Conservation (phyloP, 805 yeast genomes). For the Metschnikowia cubensis region DNA sequence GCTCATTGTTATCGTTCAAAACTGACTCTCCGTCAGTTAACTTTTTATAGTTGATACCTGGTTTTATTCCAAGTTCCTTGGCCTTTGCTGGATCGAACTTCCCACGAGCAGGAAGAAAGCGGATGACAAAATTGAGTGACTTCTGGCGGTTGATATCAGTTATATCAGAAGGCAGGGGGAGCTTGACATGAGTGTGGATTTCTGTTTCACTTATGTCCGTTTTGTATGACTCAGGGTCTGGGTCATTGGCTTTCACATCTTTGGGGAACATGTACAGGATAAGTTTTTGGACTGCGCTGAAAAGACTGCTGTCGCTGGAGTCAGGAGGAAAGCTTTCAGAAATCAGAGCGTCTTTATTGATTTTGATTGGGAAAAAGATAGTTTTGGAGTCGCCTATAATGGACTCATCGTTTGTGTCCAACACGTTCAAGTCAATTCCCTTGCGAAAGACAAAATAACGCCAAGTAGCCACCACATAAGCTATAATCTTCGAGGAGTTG, state of each 20-base stretch:
- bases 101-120: slow-evolving; percentile 68
- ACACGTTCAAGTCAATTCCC: slow-evolving; percentile 50
- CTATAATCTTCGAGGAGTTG: slow-evolving; percentile 28
- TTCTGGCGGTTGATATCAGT: slow-evolving; percentile 31
- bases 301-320: neutral
- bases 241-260: slow-evolving; percentile 38
- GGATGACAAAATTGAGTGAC: slow-evolving; percentile 66
- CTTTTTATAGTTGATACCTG: slow-evolving; percentile 54
- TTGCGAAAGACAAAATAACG: slow-evolving; percentile 80
- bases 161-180: slow-evolving; percentile 23
- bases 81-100: slow-evolving; percentile 69
- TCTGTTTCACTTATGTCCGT: slow-evolving; percentile 36
- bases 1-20: slow-evolving; percentile 52
- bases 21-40: slow-evolving; percentile 61
- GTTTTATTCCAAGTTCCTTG: slow-evolving; percentile 60
- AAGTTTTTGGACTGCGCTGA: slow-evolving; percentile 30
- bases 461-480: slow-evolving; percentile 73
- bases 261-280: slow-evolving; percentile 56
- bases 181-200: slow-evolving; percentile 34
- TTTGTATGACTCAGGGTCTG: slow-evolving; percentile 36
- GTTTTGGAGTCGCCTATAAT: slow-evolving; percentile 36
- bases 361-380: slow-evolving; percentile 36
- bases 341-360: slow-evolving; percentile 11
- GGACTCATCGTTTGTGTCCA: slow-evolving; percentile 27
- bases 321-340: neutral